phyloP scores from a whole-genome alignment of 2,329 filamentous ascomycete species.

The Fusarium luffae region DNA sequence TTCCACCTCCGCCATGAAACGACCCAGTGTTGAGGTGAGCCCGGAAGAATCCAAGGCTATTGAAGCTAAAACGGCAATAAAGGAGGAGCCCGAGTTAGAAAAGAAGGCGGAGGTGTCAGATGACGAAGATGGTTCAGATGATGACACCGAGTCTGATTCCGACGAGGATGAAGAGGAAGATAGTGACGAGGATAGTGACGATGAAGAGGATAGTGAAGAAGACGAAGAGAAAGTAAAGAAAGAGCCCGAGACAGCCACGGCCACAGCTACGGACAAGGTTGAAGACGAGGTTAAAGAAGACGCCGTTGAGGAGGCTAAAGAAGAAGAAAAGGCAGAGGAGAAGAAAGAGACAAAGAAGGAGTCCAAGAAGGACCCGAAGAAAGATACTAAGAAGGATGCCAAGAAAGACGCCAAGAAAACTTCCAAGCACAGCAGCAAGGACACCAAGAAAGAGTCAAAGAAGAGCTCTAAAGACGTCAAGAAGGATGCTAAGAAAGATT shows the following conservation, averaged over 20 bases:
- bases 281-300: constrained; percentile 22
- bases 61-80: constrained; percentile 51
- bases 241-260: constrained; percentile 6
- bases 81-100: constrained; percentile 54
- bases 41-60: constrained; percentile 54
- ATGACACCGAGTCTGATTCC: constrained; percentile 3
- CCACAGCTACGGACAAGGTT: constrained; percentile 19
- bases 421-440: not conserved
- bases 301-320: not conserved
- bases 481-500: not conserved
- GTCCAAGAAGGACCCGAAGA: not conserved
- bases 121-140: constrained; percentile 40
- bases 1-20: not conserved
- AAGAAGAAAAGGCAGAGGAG: not conserved
- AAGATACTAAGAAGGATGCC: not conserved
- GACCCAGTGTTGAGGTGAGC: constrained; percentile 46
- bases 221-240: constrained; percentile 34
- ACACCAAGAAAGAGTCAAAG: constrained; percentile 9
- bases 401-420: constrained; percentile 1
- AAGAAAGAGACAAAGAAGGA: constrained; percentile 13
- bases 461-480: constrained; percentile 1
- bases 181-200: constrained; percentile 24
- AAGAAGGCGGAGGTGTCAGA: constrained; percentile 47
- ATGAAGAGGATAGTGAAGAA: constrained; percentile 42
- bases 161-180: constrained; percentile 38